Percentiles rank a stretch among this genome's conserved stretches.
phyloP scores from a whole-genome alignment of 2,329 filamentous ascomycete species.

The Cladophialophora bantiana region DNA sequence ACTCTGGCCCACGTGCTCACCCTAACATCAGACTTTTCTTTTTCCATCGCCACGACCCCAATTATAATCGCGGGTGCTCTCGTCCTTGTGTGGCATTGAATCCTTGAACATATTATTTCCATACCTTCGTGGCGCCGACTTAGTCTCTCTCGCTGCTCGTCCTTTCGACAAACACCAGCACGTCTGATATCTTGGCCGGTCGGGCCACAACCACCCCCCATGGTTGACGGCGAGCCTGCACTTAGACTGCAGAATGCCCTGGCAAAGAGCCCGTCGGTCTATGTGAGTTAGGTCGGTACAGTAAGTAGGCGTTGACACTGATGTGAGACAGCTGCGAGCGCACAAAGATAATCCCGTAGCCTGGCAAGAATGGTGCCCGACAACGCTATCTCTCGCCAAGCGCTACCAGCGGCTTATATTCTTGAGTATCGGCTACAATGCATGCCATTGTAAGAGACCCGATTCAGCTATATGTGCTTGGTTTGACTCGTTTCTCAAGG shows the following conservation, averaged over 20 bases:
- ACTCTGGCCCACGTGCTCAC: constrained; percentile 20
- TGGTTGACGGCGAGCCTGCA: constrained; percentile 27
- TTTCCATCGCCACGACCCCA: neutral
- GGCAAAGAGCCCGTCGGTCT: constrained; percentile 64
- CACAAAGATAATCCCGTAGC: constrained; percentile 83
- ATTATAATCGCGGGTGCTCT: too few species aligned
- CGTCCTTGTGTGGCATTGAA: too few species aligned
- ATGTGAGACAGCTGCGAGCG: constrained; percentile 63
- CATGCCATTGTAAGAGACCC: constrained; percentile 80
- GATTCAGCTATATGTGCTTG: neutral
- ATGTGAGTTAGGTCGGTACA: constrained; percentile 57
- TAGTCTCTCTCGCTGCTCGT: neutral
- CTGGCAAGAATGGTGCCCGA: constrained; percentile 87
- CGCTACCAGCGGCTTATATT: constrained; percentile 88
- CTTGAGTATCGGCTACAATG: constrained; percentile 91
- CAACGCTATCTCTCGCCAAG: constrained; percentile 77
- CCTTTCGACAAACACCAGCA: neutral
- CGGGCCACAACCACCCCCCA: constrained; percentile 20
- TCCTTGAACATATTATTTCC: constrained; percentile 5
- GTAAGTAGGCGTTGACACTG: constrained; percentile 12
- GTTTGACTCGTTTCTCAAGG: constrained; percentile 55
- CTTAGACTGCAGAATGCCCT: constrained; percentile 36
- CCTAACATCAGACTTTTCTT: constrained; percentile 15
- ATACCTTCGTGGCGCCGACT: neutral
- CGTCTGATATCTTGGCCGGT: neutral